phyloP scores from a whole-genome alignment of 768 basidiomycete genomes.

The Brasilioporus rufonigricans region DNA sequence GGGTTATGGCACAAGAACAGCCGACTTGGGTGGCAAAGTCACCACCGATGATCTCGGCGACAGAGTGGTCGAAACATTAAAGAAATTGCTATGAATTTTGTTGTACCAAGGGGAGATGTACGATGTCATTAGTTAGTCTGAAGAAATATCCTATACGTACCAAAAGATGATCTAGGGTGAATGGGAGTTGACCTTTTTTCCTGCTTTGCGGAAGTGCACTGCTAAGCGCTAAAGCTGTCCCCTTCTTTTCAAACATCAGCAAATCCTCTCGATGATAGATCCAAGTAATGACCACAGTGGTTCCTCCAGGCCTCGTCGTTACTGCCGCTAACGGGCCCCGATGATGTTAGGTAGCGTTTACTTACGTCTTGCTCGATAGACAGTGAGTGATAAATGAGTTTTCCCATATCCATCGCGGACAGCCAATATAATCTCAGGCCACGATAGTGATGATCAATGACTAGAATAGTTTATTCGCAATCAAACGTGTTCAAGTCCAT shows the following conservation, averaged over 20 bases:
- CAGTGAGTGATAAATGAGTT: too few species aligned
- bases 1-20: slow-evolving; percentile 77
- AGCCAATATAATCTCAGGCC: too few species aligned
- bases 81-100: slow-evolving; percentile 45
- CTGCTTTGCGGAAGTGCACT: too few species aligned
- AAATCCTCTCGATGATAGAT: background rate
- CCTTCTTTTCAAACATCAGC: background rate
- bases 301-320: too few species aligned
- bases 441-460: background rate
- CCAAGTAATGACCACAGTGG: too few species aligned
- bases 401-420: too few species aligned
- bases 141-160: background rate
- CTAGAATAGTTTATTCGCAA: background rate
- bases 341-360: too few species aligned
- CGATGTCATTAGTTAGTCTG: background rate
- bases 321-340: too few species aligned
- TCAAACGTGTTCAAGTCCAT: slow-evolving; percentile 6
- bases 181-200: background rate
- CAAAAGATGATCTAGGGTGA: background rate
- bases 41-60: slow-evolving; percentile 83
- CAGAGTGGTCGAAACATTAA: slow-evolving; percentile 71
- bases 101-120: background rate
- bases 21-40: slow-evolving; percentile 80
- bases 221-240: too few species aligned
- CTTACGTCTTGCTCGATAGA: too few species aligned